phyloP scores from a whole-genome alignment of 75 land plant genomes.

The Isoetes taiwanensis region DNA sequence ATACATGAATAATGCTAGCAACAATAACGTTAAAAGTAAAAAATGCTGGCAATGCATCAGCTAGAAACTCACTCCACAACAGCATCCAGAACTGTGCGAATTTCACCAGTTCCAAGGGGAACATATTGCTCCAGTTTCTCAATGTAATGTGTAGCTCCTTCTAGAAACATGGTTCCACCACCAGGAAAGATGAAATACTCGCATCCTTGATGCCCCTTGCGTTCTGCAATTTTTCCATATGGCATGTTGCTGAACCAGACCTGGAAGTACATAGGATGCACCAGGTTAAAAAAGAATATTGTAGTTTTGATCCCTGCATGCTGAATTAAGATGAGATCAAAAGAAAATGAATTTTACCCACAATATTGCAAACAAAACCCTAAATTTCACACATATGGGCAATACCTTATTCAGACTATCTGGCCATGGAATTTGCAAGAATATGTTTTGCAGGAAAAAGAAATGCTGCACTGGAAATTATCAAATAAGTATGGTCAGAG shows the following conservation, averaged over 20 bases:
- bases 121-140: constrained; percentile 62
- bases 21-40: background rate
- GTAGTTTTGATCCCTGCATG: no score
- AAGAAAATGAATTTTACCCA: no score
- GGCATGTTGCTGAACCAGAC: constrained; percentile 90
- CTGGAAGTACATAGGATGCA: no score
- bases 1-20: background rate
- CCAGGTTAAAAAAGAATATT: no score
- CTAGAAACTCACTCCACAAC: constrained; percentile 58
- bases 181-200: constrained; percentile 78
- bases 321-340: no score
- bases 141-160: constrained; percentile 66
- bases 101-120: constrained; percentile 37
- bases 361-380: no score
- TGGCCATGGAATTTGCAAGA: constrained; percentile 72
- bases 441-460: no score
- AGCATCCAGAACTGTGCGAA: constrained; percentile 83
- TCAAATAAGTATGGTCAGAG: no score
- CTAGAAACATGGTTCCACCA: constrained; percentile 90
- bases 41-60: background rate
- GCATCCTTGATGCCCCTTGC: constrained; percentile 87
- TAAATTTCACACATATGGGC: background rate
- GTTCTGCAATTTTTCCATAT: constrained; percentile 74
- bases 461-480: no score
- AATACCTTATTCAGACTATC: constrained; percentile 69